Base-by-base conservation (phyloP, 208 protist genomes). In the Lotmaria passim region DNA sequence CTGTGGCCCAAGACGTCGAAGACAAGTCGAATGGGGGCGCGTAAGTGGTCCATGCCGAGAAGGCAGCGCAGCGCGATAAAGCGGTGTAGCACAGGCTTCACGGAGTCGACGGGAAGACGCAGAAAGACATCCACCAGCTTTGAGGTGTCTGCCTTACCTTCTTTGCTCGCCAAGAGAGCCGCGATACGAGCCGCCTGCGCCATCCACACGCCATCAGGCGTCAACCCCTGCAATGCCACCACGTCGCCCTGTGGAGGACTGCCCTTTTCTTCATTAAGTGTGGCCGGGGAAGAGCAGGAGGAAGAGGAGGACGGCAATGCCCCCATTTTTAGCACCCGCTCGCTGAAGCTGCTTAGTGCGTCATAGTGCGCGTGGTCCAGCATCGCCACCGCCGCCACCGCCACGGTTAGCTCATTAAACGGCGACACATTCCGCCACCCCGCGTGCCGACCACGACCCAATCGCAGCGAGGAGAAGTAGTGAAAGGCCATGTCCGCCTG, bases 321-420 rank as follows among this genome's bases (percentile, higher is more conserved):
- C n/a, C n/a, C 41, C 61, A 55, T 75, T 34, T 53, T 7, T 26
- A 75, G 31, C 50, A 91, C 39, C 7, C 36, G 36, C 28, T 58
- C 12, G 0, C 56, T 57, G 64, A 91, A 90, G 17, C 19, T n/a
- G 14, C 59, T 34, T 44, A 82, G 62, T 30, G 53, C 61, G 7
- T 63, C 73, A 52, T 71, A 78, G 56, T 91, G 70, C 15, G 58
- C 48, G 46, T 69, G 19, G 50, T 95, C 90, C 52, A 95, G 77
- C 68, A 95, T 80, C 7, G 75, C 90, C 52, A 93, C 50, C 15
- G 80, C 78, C 7, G 86, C 76, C 3, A 93, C 68, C 43, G 83
- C 86, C 30, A 92, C 81, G 0, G 85, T 87, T 28, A 91, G 57
- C 31, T 83, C 90, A 51, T 95, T 95, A 47, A 76, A 86, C 11